phyloP scores from a whole-genome alignment of 805 yeast genomes.

The Candida ficus region DNA sequence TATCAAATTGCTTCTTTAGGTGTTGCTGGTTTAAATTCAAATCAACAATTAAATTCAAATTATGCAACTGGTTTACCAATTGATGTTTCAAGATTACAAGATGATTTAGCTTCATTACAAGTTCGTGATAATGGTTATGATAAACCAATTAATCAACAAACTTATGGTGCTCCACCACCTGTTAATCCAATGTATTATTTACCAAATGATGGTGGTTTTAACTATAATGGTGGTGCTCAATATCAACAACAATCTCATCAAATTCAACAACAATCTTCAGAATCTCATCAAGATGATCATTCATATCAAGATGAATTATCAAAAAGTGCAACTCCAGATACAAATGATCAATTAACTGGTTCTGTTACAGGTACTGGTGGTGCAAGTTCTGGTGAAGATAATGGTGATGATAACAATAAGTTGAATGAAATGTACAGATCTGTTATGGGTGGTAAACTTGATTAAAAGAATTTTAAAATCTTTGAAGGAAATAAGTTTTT shows the following conservation, averaged over 20 bases:
- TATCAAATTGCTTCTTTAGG: constrained; percentile 16
- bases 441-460: constrained; percentile 23
- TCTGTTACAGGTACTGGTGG: no score
- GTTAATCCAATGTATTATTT: constrained; percentile 18
- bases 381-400: constrained; percentile 5
- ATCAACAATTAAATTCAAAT: constrained; percentile 1
- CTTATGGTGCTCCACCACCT: constrained; percentile 10
- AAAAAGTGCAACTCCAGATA: constrained; percentile 1
- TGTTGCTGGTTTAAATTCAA: constrained; percentile 12
- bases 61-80: constrained; percentile 7
- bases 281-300: constrained; percentile 4
- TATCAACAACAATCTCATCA: constrained; percentile 8
- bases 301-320: background rate
- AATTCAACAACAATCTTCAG: background rate
- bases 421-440: constrained; percentile 25
- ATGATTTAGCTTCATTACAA: constrained; percentile 4
- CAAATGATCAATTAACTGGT: background rate
- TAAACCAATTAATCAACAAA: constrained; percentile 3
- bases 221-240: constrained; percentile 7
- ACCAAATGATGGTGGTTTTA: constrained; percentile 14
- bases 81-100: constrained; percentile 7
- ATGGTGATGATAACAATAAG: constrained; percentile 13
- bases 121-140: constrained; percentile 9
- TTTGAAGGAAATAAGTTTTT: no score
- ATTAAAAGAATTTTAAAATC: constrained; percentile 8